Conservation (phyloP, 768 basidiomycete species). For the Macrolepiota albuminosa region DNA sequence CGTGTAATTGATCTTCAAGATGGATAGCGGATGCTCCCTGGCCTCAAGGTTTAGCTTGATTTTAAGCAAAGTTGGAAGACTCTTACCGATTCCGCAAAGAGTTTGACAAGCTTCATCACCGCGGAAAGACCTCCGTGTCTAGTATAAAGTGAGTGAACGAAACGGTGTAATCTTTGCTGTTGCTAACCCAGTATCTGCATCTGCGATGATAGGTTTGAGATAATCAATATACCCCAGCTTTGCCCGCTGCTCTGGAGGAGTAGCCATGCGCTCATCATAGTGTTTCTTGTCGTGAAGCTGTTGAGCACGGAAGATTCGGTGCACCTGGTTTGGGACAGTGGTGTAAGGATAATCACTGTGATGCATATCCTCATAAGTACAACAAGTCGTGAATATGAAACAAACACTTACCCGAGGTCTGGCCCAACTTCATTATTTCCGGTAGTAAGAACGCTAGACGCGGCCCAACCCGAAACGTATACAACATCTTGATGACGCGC, state of each 20-base stretch:
- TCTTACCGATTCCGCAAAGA: conserved; percentile 85
- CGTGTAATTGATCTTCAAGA: conserved; percentile 91
- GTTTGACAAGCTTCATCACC: conserved; percentile 91
- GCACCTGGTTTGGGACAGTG: conserved; percentile 94
- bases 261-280: conserved; percentile 77
- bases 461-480: conserved; percentile 93
- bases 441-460: conserved; percentile 81
- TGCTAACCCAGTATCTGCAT: conserved; percentile 87
- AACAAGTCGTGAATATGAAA: conserved; percentile 9
- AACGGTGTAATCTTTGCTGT: not conserved
- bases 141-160: conserved; percentile 6
- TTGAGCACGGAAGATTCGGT: conserved; percentile 87
- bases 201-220: conserved; percentile 88
- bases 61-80: not conserved
- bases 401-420: conserved; percentile 70
- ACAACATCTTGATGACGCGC: conserved; percentile 80
- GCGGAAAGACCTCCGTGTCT: conserved; percentile 92
- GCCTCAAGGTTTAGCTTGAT: not conserved
- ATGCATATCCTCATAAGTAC: not conserved
- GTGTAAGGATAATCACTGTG: conserved; percentile 91
- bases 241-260: conserved; percentile 56
- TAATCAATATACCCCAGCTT: conserved; percentile 83
- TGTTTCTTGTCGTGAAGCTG: conserved; percentile 91
- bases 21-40: conserved; percentile 88
- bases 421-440: conserved; percentile 91